Percentiles rank a stretch among this genome's conserved stretches.
phyloP scores from a whole-genome alignment of 805 yeast genomes.

The Dipodascus geniculatus region DNA sequence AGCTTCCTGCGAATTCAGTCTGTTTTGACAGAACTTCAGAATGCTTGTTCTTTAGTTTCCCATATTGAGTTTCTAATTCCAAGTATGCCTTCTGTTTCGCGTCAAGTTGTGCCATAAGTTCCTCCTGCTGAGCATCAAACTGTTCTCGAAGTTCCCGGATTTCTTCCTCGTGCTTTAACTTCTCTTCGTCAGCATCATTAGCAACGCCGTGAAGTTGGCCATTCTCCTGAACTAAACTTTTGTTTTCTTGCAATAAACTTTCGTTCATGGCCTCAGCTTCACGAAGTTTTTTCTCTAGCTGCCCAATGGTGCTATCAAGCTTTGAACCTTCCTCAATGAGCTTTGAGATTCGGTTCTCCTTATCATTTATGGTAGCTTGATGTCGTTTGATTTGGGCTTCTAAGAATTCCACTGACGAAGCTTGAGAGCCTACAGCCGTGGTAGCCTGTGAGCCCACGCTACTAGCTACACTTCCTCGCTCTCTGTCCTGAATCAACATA shows the following conservation, averaged over 20 bases:
- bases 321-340: slow-evolving; percentile 37
- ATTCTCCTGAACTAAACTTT: not conserved
- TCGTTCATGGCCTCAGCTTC: slow-evolving; percentile 19
- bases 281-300: slow-evolving; percentile 16
- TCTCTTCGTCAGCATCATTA: not conserved
- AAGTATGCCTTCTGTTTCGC: not conserved
- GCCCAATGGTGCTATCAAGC: slow-evolving; percentile 31
- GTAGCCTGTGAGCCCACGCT: not conserved
- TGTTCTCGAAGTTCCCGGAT: slow-evolving; percentile 14
- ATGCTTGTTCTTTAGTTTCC: slow-evolving; percentile 6
- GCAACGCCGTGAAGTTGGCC: slow-evolving; percentile 15
- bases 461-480: not conserved
- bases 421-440: not conserved
- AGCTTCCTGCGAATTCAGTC: slow-evolving; percentile 5
- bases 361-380: slow-evolving; percentile 6
- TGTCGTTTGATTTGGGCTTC: not conserved
- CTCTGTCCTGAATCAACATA: slow-evolving; percentile 3
- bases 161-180: not conserved
- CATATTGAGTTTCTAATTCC: slow-evolving; percentile 1
- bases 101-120: not conserved
- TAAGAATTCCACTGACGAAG: not conserved
- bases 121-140: slow-evolving; percentile 9
- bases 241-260: slow-evolving; percentile 18
- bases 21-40: slow-evolving; percentile 8
- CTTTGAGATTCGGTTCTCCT: slow-evolving; percentile 33